phyloP scores from a whole-genome alignment of 192 early-diverging fungal genomes.

The Mortierella antarctica region DNA sequence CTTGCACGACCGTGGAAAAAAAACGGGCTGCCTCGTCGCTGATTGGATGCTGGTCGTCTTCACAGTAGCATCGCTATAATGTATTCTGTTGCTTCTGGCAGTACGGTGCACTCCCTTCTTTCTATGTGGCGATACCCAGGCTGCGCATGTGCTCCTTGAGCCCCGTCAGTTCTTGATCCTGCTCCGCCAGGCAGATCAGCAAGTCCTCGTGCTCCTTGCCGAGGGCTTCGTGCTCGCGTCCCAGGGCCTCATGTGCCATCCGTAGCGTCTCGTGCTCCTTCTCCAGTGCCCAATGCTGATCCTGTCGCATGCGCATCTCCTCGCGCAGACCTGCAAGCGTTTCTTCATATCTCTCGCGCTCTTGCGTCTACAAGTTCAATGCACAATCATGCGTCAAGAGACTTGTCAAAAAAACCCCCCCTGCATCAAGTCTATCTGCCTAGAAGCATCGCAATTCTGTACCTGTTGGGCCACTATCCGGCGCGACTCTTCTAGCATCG shows the following conservation, averaged over 20 bases:
- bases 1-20: slow-evolving; percentile 23
- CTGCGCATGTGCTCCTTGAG: slow-evolving; percentile 25
- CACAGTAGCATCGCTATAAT: too few species aligned
- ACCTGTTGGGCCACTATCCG: slow-evolving; percentile 20
- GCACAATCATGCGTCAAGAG: background rate
- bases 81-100: too few species aligned
- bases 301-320: slow-evolving; percentile 12
- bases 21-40: slow-evolving; percentile 2
- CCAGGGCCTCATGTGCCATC: slow-evolving; percentile 32
- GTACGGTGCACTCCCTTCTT: background rate
- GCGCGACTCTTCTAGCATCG: slow-evolving; percentile 17
- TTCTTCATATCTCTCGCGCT: slow-evolving; percentile 21
- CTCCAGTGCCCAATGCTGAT: slow-evolving; percentile 56
- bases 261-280: slow-evolving; percentile 84
- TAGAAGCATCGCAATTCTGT: background rate
- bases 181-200: slow-evolving; percentile 85
- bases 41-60: slow-evolving; percentile 9
- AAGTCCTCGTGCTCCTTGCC: slow-evolving; percentile 87
- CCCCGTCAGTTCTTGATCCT: slow-evolving; percentile 65
- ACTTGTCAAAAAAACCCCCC: background rate
- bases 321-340: slow-evolving; percentile 6
- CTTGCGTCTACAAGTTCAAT: slow-evolving; percentile 12
- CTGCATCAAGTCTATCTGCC: too few species aligned
- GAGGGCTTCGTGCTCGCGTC: slow-evolving; percentile 43
- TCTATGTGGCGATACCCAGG: slow-evolving; percentile 10